Percentiles rank a stretch among this genome's conserved stretches.
phyloP scores from a whole-genome alignment of 2,329 filamentous ascomycete species.

The Arthrobotrys musiformis region DNA sequence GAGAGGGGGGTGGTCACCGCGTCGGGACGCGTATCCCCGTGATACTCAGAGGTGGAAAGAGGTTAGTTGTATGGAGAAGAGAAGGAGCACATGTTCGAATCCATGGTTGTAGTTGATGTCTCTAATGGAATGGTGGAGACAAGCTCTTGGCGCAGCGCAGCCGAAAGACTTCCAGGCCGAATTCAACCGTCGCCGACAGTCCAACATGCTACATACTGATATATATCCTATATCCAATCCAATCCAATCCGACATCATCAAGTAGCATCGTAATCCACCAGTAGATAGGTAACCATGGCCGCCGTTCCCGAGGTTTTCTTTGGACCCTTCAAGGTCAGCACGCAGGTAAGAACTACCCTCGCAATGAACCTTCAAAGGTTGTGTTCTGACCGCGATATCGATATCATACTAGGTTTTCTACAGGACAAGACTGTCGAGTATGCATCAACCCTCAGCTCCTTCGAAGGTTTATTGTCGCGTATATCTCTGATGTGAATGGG shows the following conservation, averaged over 20 bases:
- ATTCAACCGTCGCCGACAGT: neutral
- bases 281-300: too few species aligned
- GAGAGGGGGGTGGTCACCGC: neutral
- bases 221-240: too few species aligned
- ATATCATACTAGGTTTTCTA: conserved; percentile 44
- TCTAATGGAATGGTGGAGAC: too few species aligned
- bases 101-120: too few species aligned
- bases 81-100: too few species aligned
- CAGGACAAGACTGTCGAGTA: conserved; percentile 48
- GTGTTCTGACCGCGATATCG: neutral
- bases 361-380: neutral
- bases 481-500: neutral
- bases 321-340: conserved; percentile 50
- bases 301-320: conserved; percentile 49
- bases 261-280: too few species aligned
- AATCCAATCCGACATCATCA: neutral
- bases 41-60: too few species aligned
- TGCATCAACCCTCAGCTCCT: neutral
- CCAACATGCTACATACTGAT: neutral
- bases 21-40: neutral
- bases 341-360: conserved; percentile 25
- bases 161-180: neutral
- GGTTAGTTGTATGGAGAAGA: too few species aligned
- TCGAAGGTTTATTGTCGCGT: neutral
- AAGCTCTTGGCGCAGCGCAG: neutral